Evolutionary conservation across 2,329 filamentous ascomycete genomes (phyloP).

Genomic region (Cytospora paraplurivora): DNA sequence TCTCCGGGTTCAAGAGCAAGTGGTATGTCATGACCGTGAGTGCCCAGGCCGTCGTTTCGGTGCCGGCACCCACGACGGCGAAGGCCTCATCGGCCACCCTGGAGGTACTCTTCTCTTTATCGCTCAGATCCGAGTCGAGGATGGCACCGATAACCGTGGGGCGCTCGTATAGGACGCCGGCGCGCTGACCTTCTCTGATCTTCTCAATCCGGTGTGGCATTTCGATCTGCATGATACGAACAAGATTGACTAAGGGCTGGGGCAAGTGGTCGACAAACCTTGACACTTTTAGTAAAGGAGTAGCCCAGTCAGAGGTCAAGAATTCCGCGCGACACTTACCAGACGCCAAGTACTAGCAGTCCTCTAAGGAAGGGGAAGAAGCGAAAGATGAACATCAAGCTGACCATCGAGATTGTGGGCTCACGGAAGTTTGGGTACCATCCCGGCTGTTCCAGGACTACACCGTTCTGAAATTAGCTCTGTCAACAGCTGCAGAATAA

Average conservation of each 20-base stretch:
- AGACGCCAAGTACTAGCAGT: too few species aligned
- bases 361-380: background rate
- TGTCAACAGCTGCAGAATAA: background rate
- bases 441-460: background rate
- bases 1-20: constrained; percentile 4
- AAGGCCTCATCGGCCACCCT: background rate
- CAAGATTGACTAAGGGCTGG: background rate
- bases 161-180: background rate
- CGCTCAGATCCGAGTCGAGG: constrained; percentile 1
- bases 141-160: background rate
- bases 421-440: constrained; percentile 1
- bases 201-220: background rate
- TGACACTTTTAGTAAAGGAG: too few species aligned
- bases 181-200: background rate
- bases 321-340: too few species aligned
- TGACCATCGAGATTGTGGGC: background rate
- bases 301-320: too few species aligned
- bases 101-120: background rate
- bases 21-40: constrained; percentile 5
- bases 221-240: background rate
- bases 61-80: constrained; percentile 3
- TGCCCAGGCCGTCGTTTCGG: constrained; percentile 12
- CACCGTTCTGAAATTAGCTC: background rate
- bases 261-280: too few species aligned
- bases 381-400: background rate